Evolutionary conservation across 176 grass and related monocot species (phyloP), one percentile per base, ranked within the genome.

Genomic region (Lolium multiflorum): DNA sequence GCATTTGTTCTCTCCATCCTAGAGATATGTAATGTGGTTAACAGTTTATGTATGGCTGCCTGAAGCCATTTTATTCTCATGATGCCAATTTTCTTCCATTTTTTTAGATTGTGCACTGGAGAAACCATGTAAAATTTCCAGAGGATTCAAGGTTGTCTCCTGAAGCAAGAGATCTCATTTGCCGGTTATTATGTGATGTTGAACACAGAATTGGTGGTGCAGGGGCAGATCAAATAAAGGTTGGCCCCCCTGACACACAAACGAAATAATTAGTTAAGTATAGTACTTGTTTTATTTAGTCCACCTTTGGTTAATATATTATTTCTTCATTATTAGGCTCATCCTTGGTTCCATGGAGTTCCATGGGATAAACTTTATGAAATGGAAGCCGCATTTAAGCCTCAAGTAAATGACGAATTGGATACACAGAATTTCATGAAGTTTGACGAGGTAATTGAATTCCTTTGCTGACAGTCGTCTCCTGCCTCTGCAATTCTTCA

Each of bases 341-440:
- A 99, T 94, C 90, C 97, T 86, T 99, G 97, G 97, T 96, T 99
- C 84, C 87, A 16, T 80, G 92, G 93, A 86, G 82, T 96, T 87
- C 50, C 82, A 66, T 99, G 97, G 97, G 97, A 99, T 81, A 94
- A 94, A 79, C 89, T 99, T 82, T 99, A 99, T 88, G 94, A 99
- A 74, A 99, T 90, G 89, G 92, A 99, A 50, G 97, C 97, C 84
- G 94, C 97, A 74, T 96, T 96, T 85, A 96, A 94, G 75, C 97
- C 97, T 80, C 88, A 99, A 91, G 94, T 99, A 56, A 94, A 93
- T 80, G 92, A 90, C 76, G 97, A 99, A 90, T 73, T 99, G 49
- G 97, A 99, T 72, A 99, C 97, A 77, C 97, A 94, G 22, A 96
- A 99, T 88, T 99, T 99, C 85, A 90, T 92, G 85, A 95, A 96